Base-by-base conservation (phyloP, 2,329 filamentous ascomycete genomes). In the Immersiporthe knoxdaviesiana region DNA sequence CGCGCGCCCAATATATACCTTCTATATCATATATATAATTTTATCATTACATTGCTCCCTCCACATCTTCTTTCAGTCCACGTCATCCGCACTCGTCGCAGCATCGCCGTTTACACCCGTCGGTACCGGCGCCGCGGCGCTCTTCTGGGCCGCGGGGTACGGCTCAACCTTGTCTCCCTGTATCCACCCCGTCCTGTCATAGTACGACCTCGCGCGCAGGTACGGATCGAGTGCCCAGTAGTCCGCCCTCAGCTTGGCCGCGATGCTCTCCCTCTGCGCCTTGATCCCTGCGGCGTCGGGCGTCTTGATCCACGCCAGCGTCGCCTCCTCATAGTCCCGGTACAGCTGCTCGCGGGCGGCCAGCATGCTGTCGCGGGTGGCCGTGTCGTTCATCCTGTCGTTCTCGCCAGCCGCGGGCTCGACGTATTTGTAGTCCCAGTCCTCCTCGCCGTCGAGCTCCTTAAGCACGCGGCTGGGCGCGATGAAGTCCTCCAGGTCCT, bases 181-280 rank as follows among this genome's bases (percentile, higher is more conserved):
- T 60, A 98, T 84, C 70, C 96, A 82, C 0, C 94, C 92, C 16
- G 85, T 86, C 70, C 96, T 88, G 78, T 99, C 96, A 75, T 97
- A 97, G 71, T 93, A 80, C n/a, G 90, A 92, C 75, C 91, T 86
- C 16, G 94, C 93, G 52, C 96, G 85, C 39, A 98, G 78, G 78
- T 95, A 97, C 0, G 93, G 93, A 80, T 99, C 96, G 65, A 97
- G 79, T 52, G 86, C 85, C 95, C 96, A 99, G 81, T 98, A 99
- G 74, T 92, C 92, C 62, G 86, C 84, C 71, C 85, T 85, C 74
- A 98, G 77, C 72, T 87, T 81, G 64, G 84, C 84, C 2, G 92
- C 90, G 37, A 96, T 75, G 2, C 82, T 80, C 50, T 88, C 82
- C 68, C 93, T 84, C 78, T 88, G 86, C 62, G 82, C 80, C 77